phyloP scores from a whole-genome alignment of 306 rosid genomes.

The Cucumis melo region DNA sequence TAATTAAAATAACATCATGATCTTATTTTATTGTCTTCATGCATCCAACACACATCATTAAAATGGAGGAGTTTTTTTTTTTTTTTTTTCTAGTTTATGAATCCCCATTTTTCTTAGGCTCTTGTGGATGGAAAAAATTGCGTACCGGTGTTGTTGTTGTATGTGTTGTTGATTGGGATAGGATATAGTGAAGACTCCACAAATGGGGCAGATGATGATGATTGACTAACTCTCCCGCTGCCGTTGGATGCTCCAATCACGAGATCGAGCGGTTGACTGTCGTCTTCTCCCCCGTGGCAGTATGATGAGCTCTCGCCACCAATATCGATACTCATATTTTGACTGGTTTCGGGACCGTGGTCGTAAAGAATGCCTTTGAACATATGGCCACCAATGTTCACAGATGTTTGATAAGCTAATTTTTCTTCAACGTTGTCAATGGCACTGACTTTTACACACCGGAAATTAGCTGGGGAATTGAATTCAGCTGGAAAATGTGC shows the following conservation, averaged over 20 bases:
- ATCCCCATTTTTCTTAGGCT: not conserved
- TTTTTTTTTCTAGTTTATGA: not conserved
- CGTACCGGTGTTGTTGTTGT: not conserved
- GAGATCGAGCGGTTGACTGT: slow-evolving; percentile 22
- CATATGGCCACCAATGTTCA: slow-evolving; percentile 54
- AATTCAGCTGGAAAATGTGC: slow-evolving; percentile 47
- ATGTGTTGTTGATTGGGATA: not conserved
- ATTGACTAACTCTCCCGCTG: not conserved
- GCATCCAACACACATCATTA: not conserved
- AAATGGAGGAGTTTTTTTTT: too few species aligned
- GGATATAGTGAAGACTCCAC: slow-evolving; percentile 13
- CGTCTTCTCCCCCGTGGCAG: not conserved
- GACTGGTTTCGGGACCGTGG: slow-evolving; percentile 33
- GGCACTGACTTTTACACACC: slow-evolving; percentile 55
- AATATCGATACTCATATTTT: not conserved
- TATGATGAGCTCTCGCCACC: slow-evolving; percentile 13
- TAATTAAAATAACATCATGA: not conserved
- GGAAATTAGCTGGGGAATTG: slow-evolving; percentile 47
- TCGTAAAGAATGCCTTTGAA: slow-evolving; percentile 69
- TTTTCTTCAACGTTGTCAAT: slow-evolving; percentile 46
- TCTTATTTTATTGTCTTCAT: not conserved
- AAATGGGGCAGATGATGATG: not conserved
- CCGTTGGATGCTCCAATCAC: slow-evolving; percentile 17
- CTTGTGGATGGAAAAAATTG: slow-evolving; percentile 10
- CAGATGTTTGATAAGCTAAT: slow-evolving; percentile 58